Evolutionary conservation across 768 basidiomycete genomes (phyloP), one percentile per base, ranked within the genome.

Genomic region (Kwoniella heveanensis): DNA sequence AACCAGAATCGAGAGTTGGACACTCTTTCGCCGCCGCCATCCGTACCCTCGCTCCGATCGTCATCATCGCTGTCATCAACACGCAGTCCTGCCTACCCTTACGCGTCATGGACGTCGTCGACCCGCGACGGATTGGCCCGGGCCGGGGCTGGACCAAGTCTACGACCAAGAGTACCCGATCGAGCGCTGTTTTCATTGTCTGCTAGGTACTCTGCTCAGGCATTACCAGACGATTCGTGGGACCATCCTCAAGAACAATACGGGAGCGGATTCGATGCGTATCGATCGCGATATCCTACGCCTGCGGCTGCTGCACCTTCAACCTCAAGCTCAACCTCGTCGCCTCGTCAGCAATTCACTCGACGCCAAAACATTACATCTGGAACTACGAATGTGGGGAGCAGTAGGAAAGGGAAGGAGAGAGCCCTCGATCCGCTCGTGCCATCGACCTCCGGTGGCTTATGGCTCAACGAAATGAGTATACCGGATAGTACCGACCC

Each of bases 141-240:
- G n/a, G n/a, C n/a, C n/a, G n/a, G n/a, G 39, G 39, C 9, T 44
- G 8, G 17, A 10, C 39, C 19, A 44, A 19, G 10, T 7, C 39
- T 44, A 19, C 8, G 9, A 19, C 39, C 39, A 44, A 44, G 39
- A 10, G 10, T 8, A 44, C 39, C 39, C 32, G 32, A 19, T 19
- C 39, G 39, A 44, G 39, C 15, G 39, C 19, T 55, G 30, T 57
- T 64, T 12, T 53, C 47, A n/a, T 39, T 55, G 0, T 53, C 62
- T 17, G 29, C 49, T 9, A 6, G 13, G 12, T 15, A 25, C 9
- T 21, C 30, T 21, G 55, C 62, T 2, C 62, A 64, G 49, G 26
- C 48, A 4, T 24, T 64, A 27, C 62, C 55, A 22, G 62, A 64
- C 46, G 25, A 53, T 13, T 32, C 46, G 8, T 52, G 49, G 58